Percentiles rank a stretch among this genome's conserved stretches.
Evolutionary conservation across 495 filamentous ascomycete species (phyloP).

Genomic region (Apiosordaria backusii): DNA sequence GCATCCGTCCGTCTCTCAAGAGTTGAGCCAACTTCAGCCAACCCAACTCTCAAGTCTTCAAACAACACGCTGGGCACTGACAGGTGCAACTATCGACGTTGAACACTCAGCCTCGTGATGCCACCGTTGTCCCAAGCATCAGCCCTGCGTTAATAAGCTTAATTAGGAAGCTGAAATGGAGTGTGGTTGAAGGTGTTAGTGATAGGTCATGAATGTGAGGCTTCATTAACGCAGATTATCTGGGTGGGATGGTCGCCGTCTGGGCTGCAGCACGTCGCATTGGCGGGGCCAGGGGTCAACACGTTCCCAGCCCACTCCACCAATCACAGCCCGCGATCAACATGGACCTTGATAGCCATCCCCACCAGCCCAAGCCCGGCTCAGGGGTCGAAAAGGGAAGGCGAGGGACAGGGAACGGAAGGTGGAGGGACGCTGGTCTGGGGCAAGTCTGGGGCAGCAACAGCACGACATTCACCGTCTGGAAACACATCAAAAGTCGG

Average conservation of each 20-base stretch:
- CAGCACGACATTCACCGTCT: not conserved
- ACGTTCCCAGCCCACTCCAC: not conserved
- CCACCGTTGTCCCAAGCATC: slow-evolving; percentile 1
- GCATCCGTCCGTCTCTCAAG: not conserved
- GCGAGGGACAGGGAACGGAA: slow-evolving; percentile 14
- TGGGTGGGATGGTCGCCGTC: not conserved
- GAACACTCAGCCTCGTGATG: slow-evolving; percentile 11
- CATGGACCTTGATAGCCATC: slow-evolving; percentile 1
- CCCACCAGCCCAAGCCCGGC: slow-evolving; percentile 12
- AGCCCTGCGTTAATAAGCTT: slow-evolving; percentile 14
- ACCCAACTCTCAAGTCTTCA: not conserved
- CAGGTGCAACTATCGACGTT: not conserved
- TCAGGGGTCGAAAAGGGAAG: slow-evolving; percentile 23
- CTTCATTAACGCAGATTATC: slow-evolving; percentile 23
- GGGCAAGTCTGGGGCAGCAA: slow-evolving; percentile 6
- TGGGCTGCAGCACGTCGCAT: not conserved
- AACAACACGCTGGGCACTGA: not conserved
- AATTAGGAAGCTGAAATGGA: slow-evolving; percentile 1
- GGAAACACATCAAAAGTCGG: not conserved
- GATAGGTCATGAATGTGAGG: not conserved
- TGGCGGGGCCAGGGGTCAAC: slow-evolving; percentile 9
- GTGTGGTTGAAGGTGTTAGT: slow-evolving; percentile 22
- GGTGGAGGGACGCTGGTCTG: no score
- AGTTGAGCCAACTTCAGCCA: not conserved
- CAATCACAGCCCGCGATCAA: slow-evolving; percentile 10